Conservation (phyloP, 2,329 filamentous ascomycete species). For the Stachybotrys chlorohalonatus region DNA sequence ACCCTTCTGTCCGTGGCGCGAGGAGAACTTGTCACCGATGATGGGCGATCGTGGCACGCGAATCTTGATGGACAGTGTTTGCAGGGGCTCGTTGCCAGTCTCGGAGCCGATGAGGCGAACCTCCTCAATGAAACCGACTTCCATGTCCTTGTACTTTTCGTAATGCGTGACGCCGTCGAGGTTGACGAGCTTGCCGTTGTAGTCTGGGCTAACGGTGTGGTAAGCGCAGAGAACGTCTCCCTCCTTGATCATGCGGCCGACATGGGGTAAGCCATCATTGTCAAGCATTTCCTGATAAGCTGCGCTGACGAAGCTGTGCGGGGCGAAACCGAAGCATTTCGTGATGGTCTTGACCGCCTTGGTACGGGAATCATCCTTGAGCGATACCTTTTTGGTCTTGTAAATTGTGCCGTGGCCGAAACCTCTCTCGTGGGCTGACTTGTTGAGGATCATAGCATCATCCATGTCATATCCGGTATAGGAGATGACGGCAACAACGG, state of each 20-base stretch:
- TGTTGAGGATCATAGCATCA: conserved; percentile 99
- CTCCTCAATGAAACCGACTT: conserved; percentile 84
- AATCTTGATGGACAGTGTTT: conserved; percentile 87
- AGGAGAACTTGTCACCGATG: conserved; percentile 99
- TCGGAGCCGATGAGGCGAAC: conserved; percentile 86
- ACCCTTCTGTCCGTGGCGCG: conserved; percentile 96
- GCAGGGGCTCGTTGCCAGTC: conserved; percentile 70
- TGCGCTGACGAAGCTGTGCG: conserved; percentile 61
- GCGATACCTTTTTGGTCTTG: conserved; percentile 87
- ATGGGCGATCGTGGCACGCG: conserved; percentile 82
- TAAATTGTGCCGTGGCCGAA: conserved; percentile 96
- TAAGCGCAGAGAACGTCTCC: conserved; percentile 83
- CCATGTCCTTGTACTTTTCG: conserved; percentile 89
- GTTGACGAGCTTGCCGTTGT: conserved; percentile 71
- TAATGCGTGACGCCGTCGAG: conserved; percentile 78
- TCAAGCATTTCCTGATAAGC: conserved; percentile 67
- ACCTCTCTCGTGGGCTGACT: conserved; percentile 88
- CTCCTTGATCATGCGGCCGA: conserved; percentile 69
- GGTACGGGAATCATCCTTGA: conserved; percentile 68
- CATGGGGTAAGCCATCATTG: conserved; percentile 74
- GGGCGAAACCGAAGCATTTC: conserved; percentile 88
- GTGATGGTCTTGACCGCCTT: conserved; percentile 60
- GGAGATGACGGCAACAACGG: conserved; percentile 93
- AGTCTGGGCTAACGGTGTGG: conserved; percentile 78
- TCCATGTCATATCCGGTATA: conserved; percentile 99